These are phyloP conservation scores for Phytophthora citricola DNA, from an alignment of 352 stramenopile species.

Conservation along the genomic window DNA sequence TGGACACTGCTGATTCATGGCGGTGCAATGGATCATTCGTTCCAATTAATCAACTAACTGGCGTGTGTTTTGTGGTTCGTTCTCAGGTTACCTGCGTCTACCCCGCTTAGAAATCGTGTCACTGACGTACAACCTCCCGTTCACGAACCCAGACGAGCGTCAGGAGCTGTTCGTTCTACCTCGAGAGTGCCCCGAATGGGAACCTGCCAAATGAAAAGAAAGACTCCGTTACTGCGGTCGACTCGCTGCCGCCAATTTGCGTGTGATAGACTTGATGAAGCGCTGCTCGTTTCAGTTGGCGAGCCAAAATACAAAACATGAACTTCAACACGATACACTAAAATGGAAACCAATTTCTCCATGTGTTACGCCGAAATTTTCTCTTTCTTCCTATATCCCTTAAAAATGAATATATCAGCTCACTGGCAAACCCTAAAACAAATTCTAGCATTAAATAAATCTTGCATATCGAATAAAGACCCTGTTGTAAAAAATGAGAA, in stretches of 20 bases:
- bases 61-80: background rate
- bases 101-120: constrained; percentile 82
- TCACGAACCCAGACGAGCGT: constrained; percentile 72
- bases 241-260: constrained; percentile 1
- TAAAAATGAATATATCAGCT: too few relatives aligned
- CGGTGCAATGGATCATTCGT: background rate
- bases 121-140: constrained; percentile 66
- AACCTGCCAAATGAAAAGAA: constrained; percentile 15
- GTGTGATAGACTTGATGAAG: constrained; percentile 31
- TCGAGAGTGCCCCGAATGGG: constrained; percentile 62
- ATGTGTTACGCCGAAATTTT: background rate
- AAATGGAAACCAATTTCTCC: background rate
- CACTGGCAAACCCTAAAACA: too few relatives aligned
- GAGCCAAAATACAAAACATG: constrained; percentile 4
- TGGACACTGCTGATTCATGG: background rate
- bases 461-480: too few relatives aligned
- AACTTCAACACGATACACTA: constrained; percentile 20
- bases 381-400: too few relatives aligned
- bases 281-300: constrained; percentile 15
- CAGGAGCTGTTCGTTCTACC: constrained; percentile 82
- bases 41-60: constrained; percentile 14
- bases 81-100: constrained; percentile 68
- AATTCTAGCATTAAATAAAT: too few relatives aligned
- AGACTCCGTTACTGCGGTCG: background rate
- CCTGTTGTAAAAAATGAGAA: too few relatives aligned